Base-by-base conservation (phyloP, 768 basidiomycete genomes). In the Tricholoma sp. region DNA sequence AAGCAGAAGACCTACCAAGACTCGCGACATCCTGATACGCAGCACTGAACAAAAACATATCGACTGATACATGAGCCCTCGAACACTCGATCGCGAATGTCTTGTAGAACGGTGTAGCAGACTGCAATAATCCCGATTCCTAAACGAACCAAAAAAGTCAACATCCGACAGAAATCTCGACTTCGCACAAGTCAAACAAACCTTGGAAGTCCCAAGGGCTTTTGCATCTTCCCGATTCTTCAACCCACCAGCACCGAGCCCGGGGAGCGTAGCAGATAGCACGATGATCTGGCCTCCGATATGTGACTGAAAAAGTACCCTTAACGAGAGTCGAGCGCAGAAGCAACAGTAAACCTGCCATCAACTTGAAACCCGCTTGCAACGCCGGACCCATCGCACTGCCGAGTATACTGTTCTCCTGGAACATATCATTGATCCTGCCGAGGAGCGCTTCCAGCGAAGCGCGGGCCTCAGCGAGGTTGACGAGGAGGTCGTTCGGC, bases 11-110 rank as follows among this genome's bases (percentile, higher is more conserved):
- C 80, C 49, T 67, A 92, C 94, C 88, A 16, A 99, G 80, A 58
- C 86, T 94, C 1, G 97, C 94, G 45, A 98, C 93, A 72, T 98
- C 97, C 63, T 95, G 94, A 69, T 98, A 99, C 18, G 80, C 78
- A 7, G 93, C 80, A 62, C 91, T 91, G 78, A 98, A 98, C 57
- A 99, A 78, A 86, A 98, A 98, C 96, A 99, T 98, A 70, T 98
- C 96, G 57, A 98, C 96, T 0, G 94, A 93, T 46, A 99, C 92
- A 71, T 98, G 97, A 4, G 91, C 87, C 57, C 95, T 85, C 11
- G 96, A 98, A 69, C 96, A 98, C 64, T 98, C 97, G 66, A 98
- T 99, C 16, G 97, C 94, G 63, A 98, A 98, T 0, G 91, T 93
- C 79, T 99, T 99, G 80, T 98, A 98, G 78, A 96, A 99, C 3